phyloP scores from a whole-genome alignment of 164 flowering plant genomes.

The Santalum album region DNA sequence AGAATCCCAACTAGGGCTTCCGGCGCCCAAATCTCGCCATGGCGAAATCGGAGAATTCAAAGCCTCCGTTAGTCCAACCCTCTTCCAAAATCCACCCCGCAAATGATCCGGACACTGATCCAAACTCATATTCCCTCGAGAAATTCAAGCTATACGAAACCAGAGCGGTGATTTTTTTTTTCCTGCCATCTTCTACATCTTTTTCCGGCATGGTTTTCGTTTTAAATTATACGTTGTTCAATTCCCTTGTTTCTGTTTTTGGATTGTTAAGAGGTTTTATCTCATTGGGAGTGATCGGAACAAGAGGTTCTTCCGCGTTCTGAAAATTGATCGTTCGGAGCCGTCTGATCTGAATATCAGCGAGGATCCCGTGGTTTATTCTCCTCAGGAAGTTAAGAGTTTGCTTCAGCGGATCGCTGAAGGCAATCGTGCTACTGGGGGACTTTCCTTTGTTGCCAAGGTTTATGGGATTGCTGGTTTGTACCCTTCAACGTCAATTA shows the following conservation, averaged over 20 bases:
- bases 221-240: too few relatives aligned
- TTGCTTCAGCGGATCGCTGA: constrained; percentile 83
- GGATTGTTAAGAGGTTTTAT: constrained; percentile 95
- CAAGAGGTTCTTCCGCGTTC: constrained; percentile 67
- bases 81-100: constrained; percentile 37
- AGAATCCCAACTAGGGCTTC: not conserved
- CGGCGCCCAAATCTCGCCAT: constrained; percentile 10
- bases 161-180: constrained; percentile 39
- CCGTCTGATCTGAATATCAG: constrained; percentile 86
- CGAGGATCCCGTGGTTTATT: constrained; percentile 95
- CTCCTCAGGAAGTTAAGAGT: constrained; percentile 77
- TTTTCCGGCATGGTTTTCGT: too few relatives aligned
- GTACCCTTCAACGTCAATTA: constrained; percentile 3
- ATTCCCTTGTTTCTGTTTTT: constrained; percentile 8
- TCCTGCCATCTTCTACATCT: not conserved
- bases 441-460: constrained; percentile 60
- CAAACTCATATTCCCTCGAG: constrained; percentile 69
- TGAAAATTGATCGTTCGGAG: constrained; percentile 92
- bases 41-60: constrained; percentile 45
- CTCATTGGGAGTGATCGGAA: constrained; percentile 85
- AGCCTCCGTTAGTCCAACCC: constrained; percentile 13
- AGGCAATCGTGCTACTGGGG: constrained; percentile 94
- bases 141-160: constrained; percentile 91
- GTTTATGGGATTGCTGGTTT: constrained; percentile 89
- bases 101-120: constrained; percentile 46